Percentiles rank a stretch among this genome's conserved stretches.
Evolutionary conservation across 495 filamentous ascomycete genomes (phyloP).

Genomic region (Aspergillus steynii): DNA sequence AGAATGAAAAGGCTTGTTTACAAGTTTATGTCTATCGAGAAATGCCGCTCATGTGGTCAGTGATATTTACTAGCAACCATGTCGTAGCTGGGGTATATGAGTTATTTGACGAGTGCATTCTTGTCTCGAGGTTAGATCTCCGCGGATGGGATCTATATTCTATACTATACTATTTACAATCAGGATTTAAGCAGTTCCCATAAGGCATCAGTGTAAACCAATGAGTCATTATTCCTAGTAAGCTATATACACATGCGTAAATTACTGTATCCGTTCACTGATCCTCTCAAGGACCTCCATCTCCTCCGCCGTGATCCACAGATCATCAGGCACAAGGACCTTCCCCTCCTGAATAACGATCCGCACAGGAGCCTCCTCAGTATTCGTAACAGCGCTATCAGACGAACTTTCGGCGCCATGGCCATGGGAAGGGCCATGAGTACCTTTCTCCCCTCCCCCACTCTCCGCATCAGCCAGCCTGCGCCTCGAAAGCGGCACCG

Average conservation of each 20-base stretch:
- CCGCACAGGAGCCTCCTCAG: conserved; percentile 18
- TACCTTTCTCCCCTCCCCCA: conserved; percentile 2
- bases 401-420: conserved; percentile 26
- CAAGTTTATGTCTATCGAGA: neutral
- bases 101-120: no score
- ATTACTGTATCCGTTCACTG: conserved; percentile 29
- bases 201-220: no score
- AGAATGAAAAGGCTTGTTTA: neutral
- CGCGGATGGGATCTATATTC: no score
- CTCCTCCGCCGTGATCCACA: conserved; percentile 37
- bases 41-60: neutral
- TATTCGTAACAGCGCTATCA: conserved; percentile 29
- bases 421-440: no score
- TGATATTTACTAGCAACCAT: no score
- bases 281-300: conserved; percentile 32
- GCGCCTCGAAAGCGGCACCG: conserved; percentile 27
- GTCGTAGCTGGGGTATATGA: no score
- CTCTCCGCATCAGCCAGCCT: conserved; percentile 28
- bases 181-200: no score
- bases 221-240: neutral
- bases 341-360: conserved; percentile 33
- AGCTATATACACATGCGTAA: conserved; percentile 8
- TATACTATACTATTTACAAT: no score
- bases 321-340: conserved; percentile 35
- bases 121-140: no score